phyloP scores from a whole-genome alignment of 2,329 filamentous ascomycete genomes.

The Fusarium dlaminii region DNA sequence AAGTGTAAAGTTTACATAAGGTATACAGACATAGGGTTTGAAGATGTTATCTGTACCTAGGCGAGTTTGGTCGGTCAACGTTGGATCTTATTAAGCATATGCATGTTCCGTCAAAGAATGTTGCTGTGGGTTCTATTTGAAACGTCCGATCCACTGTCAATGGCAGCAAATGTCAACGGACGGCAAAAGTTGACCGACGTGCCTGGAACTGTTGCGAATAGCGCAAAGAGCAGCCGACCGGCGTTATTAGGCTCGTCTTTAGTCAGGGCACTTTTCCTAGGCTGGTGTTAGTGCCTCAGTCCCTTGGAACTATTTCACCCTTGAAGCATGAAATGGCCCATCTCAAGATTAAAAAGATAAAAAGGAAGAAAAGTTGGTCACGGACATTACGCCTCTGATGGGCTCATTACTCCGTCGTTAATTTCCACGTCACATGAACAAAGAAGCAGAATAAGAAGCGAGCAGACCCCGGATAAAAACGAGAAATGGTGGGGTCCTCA shows the following conservation, averaged over 20 bases:
- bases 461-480: conserved; percentile 8
- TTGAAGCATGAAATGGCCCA: neutral
- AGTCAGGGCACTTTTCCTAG: conserved; percentile 20
- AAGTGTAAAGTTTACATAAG: neutral
- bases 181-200: conserved; percentile 9
- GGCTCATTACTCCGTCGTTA: conserved; percentile 27
- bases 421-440: conserved; percentile 14
- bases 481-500: conserved; percentile 1
- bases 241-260: conserved; percentile 1
- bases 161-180: neutral
- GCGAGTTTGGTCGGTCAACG: neutral
- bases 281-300: neutral
- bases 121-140: conserved; percentile 1
- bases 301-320: neutral
- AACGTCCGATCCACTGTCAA: conserved; percentile 13
- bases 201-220: conserved; percentile 11
- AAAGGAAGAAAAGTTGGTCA: neutral
- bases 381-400: conserved; percentile 17
- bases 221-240: neutral
- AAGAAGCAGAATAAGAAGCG: neutral
- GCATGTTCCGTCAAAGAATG: neutral
- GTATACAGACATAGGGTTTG: neutral
- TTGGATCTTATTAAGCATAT: neutral
- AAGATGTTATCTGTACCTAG: neutral
- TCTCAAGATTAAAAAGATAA: neutral